These are phyloP conservation scores for Wallacemonas sp. DNA, from an alignment of 208 protist species.

Conservation along the genomic window DNA sequence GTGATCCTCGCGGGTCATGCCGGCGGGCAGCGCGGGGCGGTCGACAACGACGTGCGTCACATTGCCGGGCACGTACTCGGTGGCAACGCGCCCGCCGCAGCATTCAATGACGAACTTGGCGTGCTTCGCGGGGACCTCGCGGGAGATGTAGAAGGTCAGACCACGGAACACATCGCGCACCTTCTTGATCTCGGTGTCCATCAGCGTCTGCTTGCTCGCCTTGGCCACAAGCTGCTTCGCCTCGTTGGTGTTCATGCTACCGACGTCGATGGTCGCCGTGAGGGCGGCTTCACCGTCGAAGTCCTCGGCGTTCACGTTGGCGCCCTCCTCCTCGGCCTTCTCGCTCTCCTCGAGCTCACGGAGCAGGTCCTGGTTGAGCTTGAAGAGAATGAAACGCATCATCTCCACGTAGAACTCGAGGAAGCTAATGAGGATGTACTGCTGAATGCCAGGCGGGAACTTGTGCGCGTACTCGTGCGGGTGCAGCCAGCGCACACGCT, in stretches of 20 bases:
- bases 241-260: conserved; percentile 27
- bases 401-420: conserved; percentile 97
- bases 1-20: conserved; percentile 47
- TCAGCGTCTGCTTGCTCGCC: conserved; percentile 40
- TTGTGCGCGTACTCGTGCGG: conserved; percentile 97
- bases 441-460: conserved; percentile 94
- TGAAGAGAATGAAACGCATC: conserved; percentile 97
- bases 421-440: conserved; percentile 96
- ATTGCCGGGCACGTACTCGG: conserved; percentile 61
- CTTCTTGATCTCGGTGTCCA: conserved; percentile 64
- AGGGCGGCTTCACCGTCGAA: conserved; percentile 27
- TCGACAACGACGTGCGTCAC: conserved; percentile 91
- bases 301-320: conserved; percentile 52
- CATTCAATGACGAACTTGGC: conserved; percentile 87
- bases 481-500: conserved; percentile 96
- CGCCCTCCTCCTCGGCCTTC: conserved; percentile 61
- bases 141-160: conserved; percentile 87
- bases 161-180: conserved; percentile 65
- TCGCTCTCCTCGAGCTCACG: conserved; percentile 72
- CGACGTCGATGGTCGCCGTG: conserved; percentile 18
- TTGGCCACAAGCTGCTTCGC: conserved; percentile 34
- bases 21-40: conserved; percentile 66
- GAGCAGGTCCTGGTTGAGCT: conserved; percentile 90
- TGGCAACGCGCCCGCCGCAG: conserved; percentile 87
- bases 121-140: conserved; percentile 90